Conservation (phyloP, 768 basidiomycete genomes). For the Hysterangium stoloniferum region DNA sequence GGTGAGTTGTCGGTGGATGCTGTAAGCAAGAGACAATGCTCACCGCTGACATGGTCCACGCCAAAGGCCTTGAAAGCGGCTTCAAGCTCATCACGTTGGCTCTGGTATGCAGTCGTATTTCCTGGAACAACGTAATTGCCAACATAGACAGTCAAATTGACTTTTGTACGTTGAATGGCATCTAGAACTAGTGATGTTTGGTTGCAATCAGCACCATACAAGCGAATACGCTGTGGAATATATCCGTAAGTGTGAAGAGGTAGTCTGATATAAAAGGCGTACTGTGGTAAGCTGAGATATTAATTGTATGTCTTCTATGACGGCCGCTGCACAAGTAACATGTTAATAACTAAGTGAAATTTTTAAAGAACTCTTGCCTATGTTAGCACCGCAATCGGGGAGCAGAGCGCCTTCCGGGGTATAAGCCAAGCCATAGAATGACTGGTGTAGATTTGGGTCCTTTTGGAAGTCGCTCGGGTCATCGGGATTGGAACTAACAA, state of each 20-base stretch:
- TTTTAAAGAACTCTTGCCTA: slow-evolving; percentile 21
- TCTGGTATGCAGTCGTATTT: slow-evolving; percentile 55
- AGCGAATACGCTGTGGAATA: slow-evolving; percentile 46
- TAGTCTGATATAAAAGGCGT: slow-evolving; percentile 7
- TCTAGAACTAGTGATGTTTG: slow-evolving; percentile 76
- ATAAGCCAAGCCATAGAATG: slow-evolving; percentile 85
- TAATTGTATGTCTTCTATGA: slow-evolving; percentile 16
- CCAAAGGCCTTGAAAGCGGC: slow-evolving; percentile 72
- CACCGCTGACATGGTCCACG: slow-evolving; percentile 60
- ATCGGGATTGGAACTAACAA: slow-evolving; percentile 38
- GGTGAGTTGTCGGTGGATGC: neutral
- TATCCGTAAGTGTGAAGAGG: slow-evolving; percentile 3
- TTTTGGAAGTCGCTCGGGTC: slow-evolving; percentile 77
- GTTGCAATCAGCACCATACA: slow-evolving; percentile 87
- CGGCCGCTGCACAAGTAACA: slow-evolving; percentile 8
- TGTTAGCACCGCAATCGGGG: slow-evolving; percentile 56
- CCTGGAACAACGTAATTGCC: slow-evolving; percentile 59
- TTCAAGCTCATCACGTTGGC: slow-evolving; percentile 64
- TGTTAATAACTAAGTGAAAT: slow-evolving; percentile 1
- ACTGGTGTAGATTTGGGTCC: slow-evolving; percentile 57
- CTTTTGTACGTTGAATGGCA: slow-evolving; percentile 85
- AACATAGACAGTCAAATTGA: slow-evolving; percentile 73
- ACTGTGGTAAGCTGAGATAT: slow-evolving; percentile 77
- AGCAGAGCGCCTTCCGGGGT: slow-evolving; percentile 69
- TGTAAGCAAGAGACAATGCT: slow-evolving; percentile 34